Conservation (phyloP, 148 eudicot species). For the Agrostemma githago region DNA sequence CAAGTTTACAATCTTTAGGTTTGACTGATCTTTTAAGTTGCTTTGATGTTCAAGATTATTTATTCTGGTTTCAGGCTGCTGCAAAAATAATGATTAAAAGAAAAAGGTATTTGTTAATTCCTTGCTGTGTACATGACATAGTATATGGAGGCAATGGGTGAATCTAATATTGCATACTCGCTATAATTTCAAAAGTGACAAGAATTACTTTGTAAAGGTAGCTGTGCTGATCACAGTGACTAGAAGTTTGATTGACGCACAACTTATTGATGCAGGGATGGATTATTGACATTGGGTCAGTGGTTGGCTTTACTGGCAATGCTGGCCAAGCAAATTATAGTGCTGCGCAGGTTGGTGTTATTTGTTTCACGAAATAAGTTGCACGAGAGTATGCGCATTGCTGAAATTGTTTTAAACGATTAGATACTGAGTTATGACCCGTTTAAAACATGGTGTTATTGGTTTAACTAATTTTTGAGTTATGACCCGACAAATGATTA, state of each 20-base stretch:
- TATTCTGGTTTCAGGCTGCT: too few species aligned
- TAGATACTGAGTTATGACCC: too few species aligned
- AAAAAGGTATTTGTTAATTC: too few species aligned
- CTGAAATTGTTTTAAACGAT: too few species aligned
- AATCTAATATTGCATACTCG: background rate
- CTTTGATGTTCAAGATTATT: too few species aligned
- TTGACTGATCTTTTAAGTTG: too few species aligned
- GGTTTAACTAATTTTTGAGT: too few species aligned
- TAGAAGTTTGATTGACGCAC: background rate
- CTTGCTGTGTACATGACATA: background rate
- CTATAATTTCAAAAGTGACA: slow-evolving; percentile 3
- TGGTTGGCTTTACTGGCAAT: slow-evolving; percentile 84
- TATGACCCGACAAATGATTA: too few species aligned
- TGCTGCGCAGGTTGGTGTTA: slow-evolving; percentile 95
- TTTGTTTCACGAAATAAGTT: slow-evolving; percentile 79
- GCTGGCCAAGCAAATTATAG: slow-evolving; percentile 91
- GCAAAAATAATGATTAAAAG: too few species aligned
- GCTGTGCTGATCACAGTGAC: background rate
- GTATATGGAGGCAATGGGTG: slow-evolving; percentile 1
- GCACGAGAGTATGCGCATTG: slow-evolving; percentile 89
- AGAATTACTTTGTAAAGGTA: background rate
- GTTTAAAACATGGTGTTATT: too few species aligned
- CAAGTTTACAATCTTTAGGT: too few species aligned
- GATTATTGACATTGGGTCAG: slow-evolving; percentile 77
- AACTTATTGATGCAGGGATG: slow-evolving; percentile 53